These are phyloP conservation scores for Podila epicladia DNA, from an alignment of 192 early-diverging fungal species.

Conservation along the genomic window DNA sequence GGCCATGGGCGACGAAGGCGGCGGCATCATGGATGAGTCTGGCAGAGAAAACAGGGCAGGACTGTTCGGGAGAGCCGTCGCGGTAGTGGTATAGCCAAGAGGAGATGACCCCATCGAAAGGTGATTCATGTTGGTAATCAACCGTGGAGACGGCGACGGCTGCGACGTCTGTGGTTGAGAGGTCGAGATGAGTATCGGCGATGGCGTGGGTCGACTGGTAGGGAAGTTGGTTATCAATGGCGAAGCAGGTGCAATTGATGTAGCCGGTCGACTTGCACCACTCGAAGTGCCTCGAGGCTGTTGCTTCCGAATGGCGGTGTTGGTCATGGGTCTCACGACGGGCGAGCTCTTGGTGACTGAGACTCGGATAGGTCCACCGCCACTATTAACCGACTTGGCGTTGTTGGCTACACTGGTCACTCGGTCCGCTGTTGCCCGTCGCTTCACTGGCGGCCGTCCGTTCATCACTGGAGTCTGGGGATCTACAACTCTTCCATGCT, in stretches of 20 bases:
- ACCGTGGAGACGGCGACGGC: slow-evolving; percentile 29
- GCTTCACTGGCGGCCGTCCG: slow-evolving; percentile 25
- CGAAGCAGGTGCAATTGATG: slow-evolving; percentile 3
- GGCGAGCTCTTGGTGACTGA: slow-evolving; percentile 28
- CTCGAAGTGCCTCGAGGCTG: slow-evolving; percentile 1
- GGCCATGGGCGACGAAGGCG: slow-evolving; percentile 26
- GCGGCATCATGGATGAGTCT: slow-evolving; percentile 41
- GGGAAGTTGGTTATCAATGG: slow-evolving; percentile 17
- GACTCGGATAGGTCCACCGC: slow-evolving; percentile 8
- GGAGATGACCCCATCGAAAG: slow-evolving; percentile 35
- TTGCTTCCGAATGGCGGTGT: slow-evolving; percentile 13
- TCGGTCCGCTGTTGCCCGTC: slow-evolving; percentile 30
- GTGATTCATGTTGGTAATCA: slow-evolving; percentile 34
- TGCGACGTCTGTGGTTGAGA: slow-evolving; percentile 8
- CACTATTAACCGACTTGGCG: neutral
- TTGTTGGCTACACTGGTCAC: neutral
- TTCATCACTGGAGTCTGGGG: slow-evolving; percentile 9
- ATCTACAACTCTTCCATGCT: slow-evolving; percentile 19
- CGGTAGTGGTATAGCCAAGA: neutral
- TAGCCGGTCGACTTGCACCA: neutral
- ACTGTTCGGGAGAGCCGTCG: neutral
- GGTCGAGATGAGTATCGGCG: slow-evolving; percentile 28
- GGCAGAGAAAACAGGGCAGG: slow-evolving; percentile 35
- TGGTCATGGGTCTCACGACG: slow-evolving; percentile 11
- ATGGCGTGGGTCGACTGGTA: slow-evolving; percentile 12